Evolutionary conservation across 2,329 filamentous ascomycete species (phyloP), one percentile per base, ranked within the genome.

Genomic region (Ophiosphaerella herpotricha): DNA sequence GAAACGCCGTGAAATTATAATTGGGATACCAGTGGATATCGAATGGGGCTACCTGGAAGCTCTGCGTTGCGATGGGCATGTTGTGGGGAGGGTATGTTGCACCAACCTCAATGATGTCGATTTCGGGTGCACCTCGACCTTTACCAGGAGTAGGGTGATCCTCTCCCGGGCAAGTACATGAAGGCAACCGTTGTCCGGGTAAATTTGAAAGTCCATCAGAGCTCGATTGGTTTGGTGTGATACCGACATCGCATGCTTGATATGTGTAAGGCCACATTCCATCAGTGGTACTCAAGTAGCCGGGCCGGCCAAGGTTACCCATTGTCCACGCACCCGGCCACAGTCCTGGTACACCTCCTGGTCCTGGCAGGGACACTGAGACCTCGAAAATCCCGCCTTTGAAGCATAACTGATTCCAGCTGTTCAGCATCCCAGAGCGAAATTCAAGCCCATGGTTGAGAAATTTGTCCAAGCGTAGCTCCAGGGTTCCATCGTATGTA

Each of bases 211-310:
- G 61, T 1, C 77, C 77, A 48, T 78, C 75, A 7, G 67, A 60
- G 45, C 68, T 70, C 1, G 77, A 78, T 50, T 80, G 77, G 54
- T 80, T 80, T 2, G 77, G 76, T 2, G 77, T 80, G 45, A 80
- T 80, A n/a, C 77, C 77, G 13, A 61, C 69, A 49, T 80, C 80
- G 57, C 80, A 82, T 31, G 72, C 70, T 43, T 78, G 68, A 59
- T 82, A 82, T 0, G 79, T 82, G 56, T 82, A 82, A 2, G 80
- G 80, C 80, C 80, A 82, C 49, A 81, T 65, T 5, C 80, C 80
- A 16, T 82, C 80, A 0, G 79, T 82, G 1, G 79, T 81, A 2
- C 78, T 70, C 29, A 77, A 66, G 53, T 80, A 81, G 33, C 80
- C 80, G 14, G 80, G 80, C 29, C 79, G 70, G 4, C 79, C 80